Evolutionary conservation across 805 yeast species (phyloP), one percentile per base, ranked within the genome.

Genomic region (Ogataea dorogensis): DNA sequence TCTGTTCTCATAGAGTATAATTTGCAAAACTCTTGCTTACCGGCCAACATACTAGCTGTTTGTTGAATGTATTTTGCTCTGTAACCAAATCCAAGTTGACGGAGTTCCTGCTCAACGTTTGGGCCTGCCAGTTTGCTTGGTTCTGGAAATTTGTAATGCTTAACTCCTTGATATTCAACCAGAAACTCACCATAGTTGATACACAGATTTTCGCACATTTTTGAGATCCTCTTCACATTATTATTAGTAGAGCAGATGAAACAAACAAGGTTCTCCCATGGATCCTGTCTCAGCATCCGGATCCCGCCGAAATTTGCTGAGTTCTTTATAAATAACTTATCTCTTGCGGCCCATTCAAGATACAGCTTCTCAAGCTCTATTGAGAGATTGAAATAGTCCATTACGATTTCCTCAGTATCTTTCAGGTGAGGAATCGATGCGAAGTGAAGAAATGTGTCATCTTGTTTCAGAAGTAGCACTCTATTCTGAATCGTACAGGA

Each of bases 231-330:
- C 53, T 91, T 87, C 36, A 93, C 93, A 53, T 93, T 93, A 61
- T 93, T 93, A 59, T 93, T 93, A n/a, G 95, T 81, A 2, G 96
- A 86, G 62, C 98, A 93, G 8, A 93, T 93, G 47, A 91, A 93
- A 2, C 93, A 84, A 13, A 91, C 65, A 28, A 88, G 65, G 27
- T 91, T 87, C 49, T 93, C 98, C 98, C 98, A 93, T 0, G 98
- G 98, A 46, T 91, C 96, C 58, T 93, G 98, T 23, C 89, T 70
- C 17, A 93, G 69, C 44, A 91, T 86, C 19, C 98, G 65, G 13
- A 91, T 79, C 0, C 97, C 98, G 4, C 67, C 67, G 37, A 77
- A 77, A 19, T 51, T 53, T 24, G 57, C 44, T 5, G 63, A 35
- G 35, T 44, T 56, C 32, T 57, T 60, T 29, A 56, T 56, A 50